Conservation (phyloP, 306 rosid species). For the Abrus precatorius region DNA sequence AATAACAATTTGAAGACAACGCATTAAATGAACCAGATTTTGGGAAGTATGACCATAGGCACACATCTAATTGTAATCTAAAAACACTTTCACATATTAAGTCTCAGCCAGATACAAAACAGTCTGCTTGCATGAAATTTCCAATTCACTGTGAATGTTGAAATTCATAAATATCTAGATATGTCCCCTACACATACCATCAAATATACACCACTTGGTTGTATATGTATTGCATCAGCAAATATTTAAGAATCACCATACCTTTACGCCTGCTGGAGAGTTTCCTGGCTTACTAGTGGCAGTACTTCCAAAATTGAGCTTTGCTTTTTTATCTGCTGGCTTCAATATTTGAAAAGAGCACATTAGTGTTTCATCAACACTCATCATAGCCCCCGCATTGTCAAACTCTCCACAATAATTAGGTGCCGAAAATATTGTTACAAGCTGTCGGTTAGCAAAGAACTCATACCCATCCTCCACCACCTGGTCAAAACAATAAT, state of each 20-base stretch:
- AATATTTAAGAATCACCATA: constrained; percentile 46
- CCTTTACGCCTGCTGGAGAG: constrained; percentile 65
- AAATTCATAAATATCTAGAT: constrained; percentile 18
- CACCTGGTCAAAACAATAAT: constrained; percentile 65
- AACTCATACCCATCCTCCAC: constrained; percentile 98
- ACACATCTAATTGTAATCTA: background rate
- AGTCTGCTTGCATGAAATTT: constrained; percentile 25
- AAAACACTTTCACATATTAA: constrained; percentile 23
- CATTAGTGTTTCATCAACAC: constrained; percentile 92
- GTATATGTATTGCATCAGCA: constrained; percentile 23
- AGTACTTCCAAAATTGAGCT: constrained; percentile 69
- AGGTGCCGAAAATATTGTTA: constrained; percentile 96
- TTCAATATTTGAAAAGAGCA: constrained; percentile 93
- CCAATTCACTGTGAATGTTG: constrained; percentile 4
- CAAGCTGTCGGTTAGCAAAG: constrained; percentile 90
- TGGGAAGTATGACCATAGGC: background rate
- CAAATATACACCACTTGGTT: constrained; percentile 36
- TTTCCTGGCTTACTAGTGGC: constrained; percentile 72
- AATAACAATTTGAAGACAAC: constrained; percentile 22
- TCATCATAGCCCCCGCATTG: constrained; percentile 99
- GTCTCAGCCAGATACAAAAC: background rate
- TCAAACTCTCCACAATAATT: constrained; percentile 96
- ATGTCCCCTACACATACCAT: background rate
- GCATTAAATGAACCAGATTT: constrained; percentile 38
- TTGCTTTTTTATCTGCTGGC: constrained; percentile 73